Evolutionary conservation across 2,329 filamentous ascomycete genomes (phyloP).

Genomic region (Ploettnerulaceae sp.): DNA sequence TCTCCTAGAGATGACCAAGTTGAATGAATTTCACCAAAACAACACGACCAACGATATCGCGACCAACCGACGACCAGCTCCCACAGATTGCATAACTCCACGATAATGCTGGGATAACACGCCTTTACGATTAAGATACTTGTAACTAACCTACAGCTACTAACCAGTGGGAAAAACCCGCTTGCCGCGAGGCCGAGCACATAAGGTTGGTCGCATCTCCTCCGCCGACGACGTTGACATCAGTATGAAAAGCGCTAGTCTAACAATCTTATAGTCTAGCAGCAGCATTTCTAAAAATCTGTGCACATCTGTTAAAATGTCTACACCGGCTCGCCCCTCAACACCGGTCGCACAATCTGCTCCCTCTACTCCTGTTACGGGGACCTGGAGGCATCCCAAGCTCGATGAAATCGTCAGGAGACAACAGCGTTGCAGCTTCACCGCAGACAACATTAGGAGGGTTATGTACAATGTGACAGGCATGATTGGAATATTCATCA

Average conservation of each 20-base stretch:
- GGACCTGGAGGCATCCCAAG: constrained; percentile 87
- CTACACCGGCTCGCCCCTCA: constrained; percentile 26
- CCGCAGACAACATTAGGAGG: constrained; percentile 66
- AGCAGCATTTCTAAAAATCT: too few relatives aligned
- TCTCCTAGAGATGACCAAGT: background rate
- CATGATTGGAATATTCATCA: constrained; percentile 44
- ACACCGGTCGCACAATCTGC: constrained; percentile 22
- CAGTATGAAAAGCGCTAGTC: background rate
- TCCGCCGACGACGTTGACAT: constrained; percentile 23
- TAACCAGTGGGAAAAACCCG: background rate
- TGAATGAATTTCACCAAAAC: constrained; percentile 11
- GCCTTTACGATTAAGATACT: constrained; percentile 1
- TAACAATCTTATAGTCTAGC: background rate
- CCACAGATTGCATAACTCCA: background rate
- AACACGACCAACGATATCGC: constrained; percentile 10
- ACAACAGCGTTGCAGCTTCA: constrained; percentile 73
- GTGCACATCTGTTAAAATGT: too few relatives aligned
- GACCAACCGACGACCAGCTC: background rate
- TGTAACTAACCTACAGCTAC: constrained; percentile 29
- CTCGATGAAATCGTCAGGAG: constrained; percentile 81
- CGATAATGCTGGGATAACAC: constrained; percentile 25
- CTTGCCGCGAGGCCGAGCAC: background rate
- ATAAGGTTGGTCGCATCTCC: constrained; percentile 4
- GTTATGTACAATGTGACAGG: constrained; percentile 63
- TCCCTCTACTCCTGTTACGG: constrained; percentile 41